A percentile compares a stretch with the other conserved stretches of the same genome.
phyloP scores from a whole-genome alignment of 495 filamentous ascomycete genomes.

The Amphirosellinia nigrospora region DNA sequence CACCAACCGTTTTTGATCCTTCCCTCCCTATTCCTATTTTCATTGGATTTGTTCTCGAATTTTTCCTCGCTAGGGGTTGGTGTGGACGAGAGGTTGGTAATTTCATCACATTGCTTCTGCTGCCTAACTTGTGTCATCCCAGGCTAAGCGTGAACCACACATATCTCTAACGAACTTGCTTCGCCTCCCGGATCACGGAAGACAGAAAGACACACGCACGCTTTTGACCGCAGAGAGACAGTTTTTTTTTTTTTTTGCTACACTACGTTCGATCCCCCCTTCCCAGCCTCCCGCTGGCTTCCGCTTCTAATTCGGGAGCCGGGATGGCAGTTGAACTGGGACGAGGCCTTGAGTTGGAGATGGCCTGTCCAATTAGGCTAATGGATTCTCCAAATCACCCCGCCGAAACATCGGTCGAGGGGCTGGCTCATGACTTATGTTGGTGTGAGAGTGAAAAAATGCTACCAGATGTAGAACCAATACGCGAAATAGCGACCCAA shows the following conservation, averaged over 20 bases:
- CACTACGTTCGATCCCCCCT: conserved; percentile 14
- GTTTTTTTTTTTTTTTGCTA: background rate
- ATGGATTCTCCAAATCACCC: background rate
- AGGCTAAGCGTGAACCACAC: conserved; percentile 9
- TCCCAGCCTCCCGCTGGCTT: conserved; percentile 21
- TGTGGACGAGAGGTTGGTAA: conserved; percentile 1
- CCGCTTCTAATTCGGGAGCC: conserved; percentile 27
- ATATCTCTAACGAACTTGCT: conserved; percentile 6
- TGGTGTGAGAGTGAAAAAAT: no score
- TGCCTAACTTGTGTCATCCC: background rate
- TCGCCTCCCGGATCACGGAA: conserved; percentile 22
- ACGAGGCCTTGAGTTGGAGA: background rate
- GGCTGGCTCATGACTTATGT: background rate
- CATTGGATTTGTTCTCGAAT: background rate
- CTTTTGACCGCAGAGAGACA: background rate
- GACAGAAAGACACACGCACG: background rate
- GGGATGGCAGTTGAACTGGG: conserved; percentile 20
- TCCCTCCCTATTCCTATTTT: background rate
- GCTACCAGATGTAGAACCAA: background rate
- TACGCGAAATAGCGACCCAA: background rate
- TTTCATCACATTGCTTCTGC: conserved; percentile 12
- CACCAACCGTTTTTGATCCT: background rate
- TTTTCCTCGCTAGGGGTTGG: background rate
- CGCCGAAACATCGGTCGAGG: background rate
- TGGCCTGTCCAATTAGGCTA: conserved; percentile 12